These are phyloP conservation scores for Phlegmacium glaucopus DNA, from an alignment of 768 basidiomycete species.

Conservation along the genomic window DNA sequence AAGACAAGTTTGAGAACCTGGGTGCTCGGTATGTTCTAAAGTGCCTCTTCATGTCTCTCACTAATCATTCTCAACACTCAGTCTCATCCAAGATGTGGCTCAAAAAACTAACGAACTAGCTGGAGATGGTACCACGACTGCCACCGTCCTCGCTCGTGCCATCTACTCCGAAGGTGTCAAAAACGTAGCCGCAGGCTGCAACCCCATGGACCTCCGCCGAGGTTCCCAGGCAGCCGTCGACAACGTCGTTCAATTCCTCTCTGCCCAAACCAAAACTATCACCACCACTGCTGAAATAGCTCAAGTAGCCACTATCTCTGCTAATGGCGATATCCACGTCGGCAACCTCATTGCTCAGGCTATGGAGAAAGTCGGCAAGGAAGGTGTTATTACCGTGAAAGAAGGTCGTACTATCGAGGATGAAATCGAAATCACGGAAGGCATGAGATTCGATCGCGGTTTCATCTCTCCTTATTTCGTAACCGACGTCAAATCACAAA, in stretches of 20 bases:
- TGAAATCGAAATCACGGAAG: conserved; percentile 98
- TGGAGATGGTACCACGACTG: conserved; percentile 97
- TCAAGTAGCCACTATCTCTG: conserved; percentile 96
- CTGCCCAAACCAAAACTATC: conserved; percentile 86
- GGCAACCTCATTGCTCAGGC: conserved; percentile 96
- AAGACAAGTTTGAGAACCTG: conserved; percentile 99
- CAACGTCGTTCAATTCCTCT: conserved; percentile 88
- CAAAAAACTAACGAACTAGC: conserved; percentile 96
- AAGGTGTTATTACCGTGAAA: conserved; percentile 99
- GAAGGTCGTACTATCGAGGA: conserved; percentile 98
- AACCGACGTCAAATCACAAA: conserved; percentile 95
- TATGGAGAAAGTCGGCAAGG: conserved; percentile 99
- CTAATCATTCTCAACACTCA: conserved; percentile 23
- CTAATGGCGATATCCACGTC: conserved; percentile 80
- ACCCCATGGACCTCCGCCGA: conserved; percentile 99
- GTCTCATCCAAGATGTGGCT: conserved; percentile 93
- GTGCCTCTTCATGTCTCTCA: background rate
- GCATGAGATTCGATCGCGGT: conserved; percentile 99
- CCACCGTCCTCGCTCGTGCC: conserved; percentile 93
- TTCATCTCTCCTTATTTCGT: conserved; percentile 98
- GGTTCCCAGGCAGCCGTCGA: conserved; percentile 97
- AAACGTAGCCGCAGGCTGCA: conserved; percentile 98
- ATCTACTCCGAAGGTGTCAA: conserved; percentile 99
- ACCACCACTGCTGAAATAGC: conserved; percentile 98
- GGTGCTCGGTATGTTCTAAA: conserved; percentile 76